Evolutionary conservation across 208 protist species (phyloP), one percentile per base, ranked within the genome.

Genomic region (Leishmania braziliensis): DNA sequence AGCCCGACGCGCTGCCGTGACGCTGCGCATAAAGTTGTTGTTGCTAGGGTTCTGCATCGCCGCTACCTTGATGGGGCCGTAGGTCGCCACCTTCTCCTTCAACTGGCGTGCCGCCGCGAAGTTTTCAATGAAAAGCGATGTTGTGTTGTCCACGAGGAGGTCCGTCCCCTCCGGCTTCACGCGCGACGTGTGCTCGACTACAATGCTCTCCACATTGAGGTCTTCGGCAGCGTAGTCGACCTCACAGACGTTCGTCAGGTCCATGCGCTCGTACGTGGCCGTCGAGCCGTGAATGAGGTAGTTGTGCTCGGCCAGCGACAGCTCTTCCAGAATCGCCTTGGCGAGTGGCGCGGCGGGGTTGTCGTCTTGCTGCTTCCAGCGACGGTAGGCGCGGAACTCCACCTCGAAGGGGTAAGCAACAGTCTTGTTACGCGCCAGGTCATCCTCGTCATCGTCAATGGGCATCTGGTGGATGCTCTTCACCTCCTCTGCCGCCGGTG

Each of bases 331-430:
- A 89, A 97, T 96, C 10, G 90, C 86, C 80, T 97, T 88, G 12
- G 92, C 91, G 43, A 96, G 88, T 12, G 87, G 86, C 6, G 86
- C 86, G 16, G 89, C 92, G n/a, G 91, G 89, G 86, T 95, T 92
- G 65, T 96, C 90, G 39, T 54, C 72, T 79, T 93, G 87, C 85
- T 95, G 90, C 86, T 93, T 93, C 90, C 91, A 97, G 33, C 94
- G 94, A 3, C 88, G 89, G 75, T 93, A 96, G 65, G 90, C 87
- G 62, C 92, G 91, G 63, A 97, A 90, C 80, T 96, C 92, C 10
- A 97, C 83, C 84, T 97, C 92, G 81, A 97, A 95, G 56, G 94
- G 94, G 77, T 95, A 97, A 1, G 93, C 93, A 20, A 91, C 93
- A 26, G 91, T 94, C 77, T 97, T 97, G 79, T 93, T 94, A n/a